These are phyloP conservation scores for Cyclotella kingstonii DNA, from an alignment of 108 stramenopile genomes.

Conservation along the genomic window DNA sequence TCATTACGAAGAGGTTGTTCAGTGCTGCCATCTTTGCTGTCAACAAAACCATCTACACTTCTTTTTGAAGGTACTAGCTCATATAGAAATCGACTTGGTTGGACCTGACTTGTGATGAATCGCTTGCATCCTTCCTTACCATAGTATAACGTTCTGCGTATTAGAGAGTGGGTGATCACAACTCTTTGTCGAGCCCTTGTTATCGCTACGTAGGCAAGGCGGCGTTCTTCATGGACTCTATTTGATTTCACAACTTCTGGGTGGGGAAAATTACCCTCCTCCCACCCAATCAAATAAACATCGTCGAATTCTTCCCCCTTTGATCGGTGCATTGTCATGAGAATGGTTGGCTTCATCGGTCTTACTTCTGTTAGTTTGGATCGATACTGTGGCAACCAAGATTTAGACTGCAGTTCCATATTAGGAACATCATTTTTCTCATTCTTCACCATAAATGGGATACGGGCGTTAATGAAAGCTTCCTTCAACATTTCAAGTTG, in stretches of 20 bases:
- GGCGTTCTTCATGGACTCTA: conserved; percentile 60
- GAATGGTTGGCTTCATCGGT: conserved; percentile 55
- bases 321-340: conserved; percentile 61
- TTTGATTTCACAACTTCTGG: conserved; percentile 41
- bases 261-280: conserved; percentile 61
- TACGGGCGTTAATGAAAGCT: conserved; percentile 25
- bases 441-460: conserved; percentile 38
- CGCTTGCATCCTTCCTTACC: conserved; percentile 32
- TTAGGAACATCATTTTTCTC: conserved; percentile 1
- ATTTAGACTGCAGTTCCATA: conserved; percentile 4
- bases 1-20: conserved; percentile 2
- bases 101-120: conserved; percentile 41
- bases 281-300: conserved; percentile 59
- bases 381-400: conserved; percentile 7
- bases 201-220: conserved; percentile 62
- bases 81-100: conserved; percentile 56
- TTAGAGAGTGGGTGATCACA: conserved; percentile 51
- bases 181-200: conserved; percentile 57
- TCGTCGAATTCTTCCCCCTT: conserved; percentile 73
- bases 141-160: conserved; percentile 30
- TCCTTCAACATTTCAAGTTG: conserved; percentile 49
- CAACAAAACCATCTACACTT: conserved; percentile 27
- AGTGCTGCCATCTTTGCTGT: conserved; percentile 1
- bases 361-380: conserved; percentile 1
- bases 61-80: conserved; percentile 46